Conservation (phyloP, 371 early-diverging fungal species). For the Mucor sp. region DNA sequence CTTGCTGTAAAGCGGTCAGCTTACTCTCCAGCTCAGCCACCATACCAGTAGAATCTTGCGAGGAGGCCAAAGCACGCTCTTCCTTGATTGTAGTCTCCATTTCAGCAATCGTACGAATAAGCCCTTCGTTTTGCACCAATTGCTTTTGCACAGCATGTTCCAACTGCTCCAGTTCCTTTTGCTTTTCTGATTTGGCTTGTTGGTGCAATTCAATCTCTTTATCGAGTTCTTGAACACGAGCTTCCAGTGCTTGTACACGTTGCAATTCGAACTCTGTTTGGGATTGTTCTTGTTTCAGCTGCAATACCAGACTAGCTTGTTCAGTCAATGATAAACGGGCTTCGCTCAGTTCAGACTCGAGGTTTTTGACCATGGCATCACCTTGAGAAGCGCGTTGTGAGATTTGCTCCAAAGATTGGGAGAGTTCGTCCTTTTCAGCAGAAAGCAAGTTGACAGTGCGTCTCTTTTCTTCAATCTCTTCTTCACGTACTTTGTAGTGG, state of each 20-base stretch:
- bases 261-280: constrained; percentile 21
- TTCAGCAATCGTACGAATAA: constrained; percentile 21
- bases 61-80: constrained; percentile 23
- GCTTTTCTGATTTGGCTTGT: constrained; percentile 3
- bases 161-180: constrained; percentile 10
- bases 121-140: constrained; percentile 6
- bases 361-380: constrained; percentile 14
- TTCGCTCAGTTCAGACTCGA: constrained; percentile 19
- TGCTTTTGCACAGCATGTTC: constrained; percentile 1
- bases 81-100: constrained; percentile 18
- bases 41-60: constrained; percentile 30
- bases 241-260: constrained; percentile 20
- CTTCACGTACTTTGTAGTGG: constrained; percentile 30
- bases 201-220: constrained; percentile 18
- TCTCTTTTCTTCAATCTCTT: constrained; percentile 34
- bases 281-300: constrained; percentile 11
- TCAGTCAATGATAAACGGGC: constrained; percentile 6
- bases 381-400: constrained; percentile 28
- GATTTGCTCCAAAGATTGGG: constrained; percentile 16
- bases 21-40: constrained; percentile 28
- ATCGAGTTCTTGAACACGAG: constrained; percentile 27
- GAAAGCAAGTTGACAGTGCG: constrained; percentile 21
- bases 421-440: constrained; percentile 27
- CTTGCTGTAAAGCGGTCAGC: constrained; percentile 13
- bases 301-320: not conserved